Evolutionary conservation across 1,284 basidiomycete genomes (phyloP).

Genomic region (Hypsizygus ulmarius): DNA sequence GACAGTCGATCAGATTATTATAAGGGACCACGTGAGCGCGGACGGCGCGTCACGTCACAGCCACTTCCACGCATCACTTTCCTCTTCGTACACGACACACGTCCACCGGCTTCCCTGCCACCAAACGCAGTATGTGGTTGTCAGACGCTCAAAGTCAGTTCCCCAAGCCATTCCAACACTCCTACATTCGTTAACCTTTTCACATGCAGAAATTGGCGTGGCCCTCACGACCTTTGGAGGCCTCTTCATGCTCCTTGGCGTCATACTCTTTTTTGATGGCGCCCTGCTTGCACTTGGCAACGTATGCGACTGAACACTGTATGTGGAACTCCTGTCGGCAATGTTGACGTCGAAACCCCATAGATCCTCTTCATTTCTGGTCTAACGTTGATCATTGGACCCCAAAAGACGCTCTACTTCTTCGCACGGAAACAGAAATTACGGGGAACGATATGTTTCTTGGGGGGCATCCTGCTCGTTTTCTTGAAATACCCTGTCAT

Average conservation of each 20-base stretch:
- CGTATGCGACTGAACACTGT: slow-evolving; percentile 43
- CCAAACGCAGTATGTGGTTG: slow-evolving; percentile 37
- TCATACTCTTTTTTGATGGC: slow-evolving; percentile 96
- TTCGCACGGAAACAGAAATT: slow-evolving; percentile 96
- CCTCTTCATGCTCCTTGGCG: slow-evolving; percentile 94
- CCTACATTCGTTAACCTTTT: not conserved
- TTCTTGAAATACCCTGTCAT: slow-evolving; percentile 92
- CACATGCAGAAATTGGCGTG: slow-evolving; percentile 82
- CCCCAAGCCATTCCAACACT: not conserved
- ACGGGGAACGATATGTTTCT: slow-evolving; percentile 89
- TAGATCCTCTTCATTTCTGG: slow-evolving; percentile 92
- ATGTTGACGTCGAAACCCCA: not conserved
- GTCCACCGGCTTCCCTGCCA: slow-evolving; percentile 1
- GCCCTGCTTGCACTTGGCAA: slow-evolving; percentile 97
- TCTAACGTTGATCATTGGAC: slow-evolving; percentile 92
- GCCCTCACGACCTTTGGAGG: slow-evolving; percentile 96
- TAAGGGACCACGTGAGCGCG: slow-evolving; percentile 13
- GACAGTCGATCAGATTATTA: not conserved
- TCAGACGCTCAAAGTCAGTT: slow-evolving; percentile 44
- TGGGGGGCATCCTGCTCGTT: slow-evolving; percentile 85
- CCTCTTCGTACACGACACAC: slow-evolving; percentile 9
- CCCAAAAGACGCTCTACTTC: slow-evolving; percentile 96
- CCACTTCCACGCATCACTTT: slow-evolving; percentile 8
- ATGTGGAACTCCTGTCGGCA: not conserved
- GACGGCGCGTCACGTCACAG: slow-evolving; percentile 19